These are phyloP conservation scores for Scheffersomyces illinoinensis DNA, from an alignment of 1,139 yeast species.

Conservation along the genomic window DNA sequence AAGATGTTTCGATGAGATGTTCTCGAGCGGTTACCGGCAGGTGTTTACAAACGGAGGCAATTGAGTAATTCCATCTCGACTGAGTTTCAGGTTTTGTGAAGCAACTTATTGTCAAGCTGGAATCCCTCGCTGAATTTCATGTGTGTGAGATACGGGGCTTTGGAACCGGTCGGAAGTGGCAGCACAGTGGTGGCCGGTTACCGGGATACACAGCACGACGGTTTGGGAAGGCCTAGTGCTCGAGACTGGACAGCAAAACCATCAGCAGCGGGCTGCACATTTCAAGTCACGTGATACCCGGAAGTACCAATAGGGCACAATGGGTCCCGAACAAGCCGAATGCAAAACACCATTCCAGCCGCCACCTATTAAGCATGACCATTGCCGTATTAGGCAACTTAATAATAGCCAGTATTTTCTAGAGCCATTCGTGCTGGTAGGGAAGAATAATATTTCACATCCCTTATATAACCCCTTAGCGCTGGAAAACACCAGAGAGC, in stretches of 20 bases:
- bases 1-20: background rate
- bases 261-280: background rate
- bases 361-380: slow-evolving; percentile 14
- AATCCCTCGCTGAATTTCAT: slow-evolving; percentile 2
- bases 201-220: background rate
- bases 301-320: background rate
- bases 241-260: background rate
- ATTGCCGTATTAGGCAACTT: slow-evolving; percentile 13
- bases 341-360: slow-evolving; percentile 14
- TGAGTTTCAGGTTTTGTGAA: background rate
- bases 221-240: background rate
- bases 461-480: slow-evolving; percentile 1
- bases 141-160: background rate
- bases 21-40: background rate
- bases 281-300: background rate
- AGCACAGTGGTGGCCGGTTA: background rate
- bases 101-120: background rate
- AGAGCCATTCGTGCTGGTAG: background rate
- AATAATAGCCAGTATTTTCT: slow-evolving; percentile 4
- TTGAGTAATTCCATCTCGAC: background rate
- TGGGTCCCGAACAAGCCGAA: slow-evolving; percentile 19
- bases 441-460: slow-evolving; percentile 1
- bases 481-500: background rate
- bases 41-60: background rate
- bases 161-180: background rate